Conservation (phyloP, 345 rosid species). For the Sisymbrium irio region DNA sequence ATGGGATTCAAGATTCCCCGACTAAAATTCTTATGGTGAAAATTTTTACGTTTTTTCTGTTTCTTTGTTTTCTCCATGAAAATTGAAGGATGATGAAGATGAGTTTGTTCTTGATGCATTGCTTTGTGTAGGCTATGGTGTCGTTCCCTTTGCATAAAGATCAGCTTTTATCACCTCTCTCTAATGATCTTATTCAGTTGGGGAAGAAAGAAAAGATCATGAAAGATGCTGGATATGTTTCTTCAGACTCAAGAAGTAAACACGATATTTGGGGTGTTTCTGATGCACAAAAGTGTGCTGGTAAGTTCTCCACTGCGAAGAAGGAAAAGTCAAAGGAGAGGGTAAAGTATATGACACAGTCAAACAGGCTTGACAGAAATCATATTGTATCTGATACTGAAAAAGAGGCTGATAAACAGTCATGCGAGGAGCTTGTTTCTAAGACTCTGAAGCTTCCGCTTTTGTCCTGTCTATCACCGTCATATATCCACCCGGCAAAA, state of each 20-base stretch:
- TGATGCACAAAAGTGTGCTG: conserved; percentile 44
- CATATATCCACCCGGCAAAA: conserved; percentile 36
- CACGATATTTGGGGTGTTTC: conserved; percentile 28
- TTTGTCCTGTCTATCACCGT: conserved; percentile 49
- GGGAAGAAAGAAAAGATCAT: conserved; percentile 41
- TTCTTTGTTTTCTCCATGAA: conserved; percentile 15
- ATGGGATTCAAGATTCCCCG: conserved; percentile 66
- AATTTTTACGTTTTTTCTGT: conserved; percentile 15
- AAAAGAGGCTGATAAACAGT: conserved; percentile 38
- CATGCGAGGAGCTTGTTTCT: conserved; percentile 70
- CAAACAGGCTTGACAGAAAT: conserved; percentile 35
- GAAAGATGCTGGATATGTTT: conserved; percentile 36
- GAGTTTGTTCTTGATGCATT: conserved; percentile 14
- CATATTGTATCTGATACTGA: conserved; percentile 40
- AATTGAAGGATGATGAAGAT: conserved; percentile 19
- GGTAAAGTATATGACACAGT: conserved; percentile 41
- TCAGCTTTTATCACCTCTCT: conserved; percentile 75
- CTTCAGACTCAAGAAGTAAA: conserved; percentile 35
- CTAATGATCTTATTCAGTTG: conserved; percentile 56
- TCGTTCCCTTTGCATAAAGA: conserved; percentile 57
- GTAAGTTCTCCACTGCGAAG: conserved; percentile 43
- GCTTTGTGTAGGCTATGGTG: conserved; percentile 73
- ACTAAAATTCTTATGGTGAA: conserved; percentile 64
- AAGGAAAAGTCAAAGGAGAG: conserved; percentile 42
- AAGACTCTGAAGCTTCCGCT: conserved; percentile 68